Conservation (phyloP, 2,329 filamentous ascomycete genomes). For the Penicillium sp. region DNA sequence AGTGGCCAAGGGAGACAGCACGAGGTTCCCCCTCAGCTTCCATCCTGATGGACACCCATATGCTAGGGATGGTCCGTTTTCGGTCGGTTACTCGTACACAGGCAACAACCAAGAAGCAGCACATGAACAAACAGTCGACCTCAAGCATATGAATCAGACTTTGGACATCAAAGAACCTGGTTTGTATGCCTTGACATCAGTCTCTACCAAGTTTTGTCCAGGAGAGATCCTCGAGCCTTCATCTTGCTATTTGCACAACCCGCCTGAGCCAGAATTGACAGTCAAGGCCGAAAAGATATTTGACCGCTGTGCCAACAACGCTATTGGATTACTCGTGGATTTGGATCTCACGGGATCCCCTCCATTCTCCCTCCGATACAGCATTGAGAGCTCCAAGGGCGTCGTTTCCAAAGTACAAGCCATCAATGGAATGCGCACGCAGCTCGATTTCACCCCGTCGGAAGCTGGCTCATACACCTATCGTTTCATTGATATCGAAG, state of each 20-base stretch:
- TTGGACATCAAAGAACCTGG: slow-evolving; percentile 74
- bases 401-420: slow-evolving; percentile 55
- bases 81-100: slow-evolving; percentile 78
- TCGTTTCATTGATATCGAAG: slow-evolving; percentile 75
- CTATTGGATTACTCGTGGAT: slow-evolving; percentile 84
- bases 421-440: slow-evolving; percentile 72
- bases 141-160: slow-evolving; percentile 59
- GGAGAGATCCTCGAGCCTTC: slow-evolving; percentile 92
- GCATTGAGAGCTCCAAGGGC: slow-evolving; percentile 62
- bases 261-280: slow-evolving; percentile 76
- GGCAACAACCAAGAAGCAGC: slow-evolving; percentile 67
- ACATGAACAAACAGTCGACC: slow-evolving; percentile 55
- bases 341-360: slow-evolving; percentile 89
- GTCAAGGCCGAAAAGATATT: slow-evolving; percentile 78
- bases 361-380: slow-evolving; percentile 81
- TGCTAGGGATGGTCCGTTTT: slow-evolving; percentile 65
- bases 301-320: slow-evolving; percentile 92
- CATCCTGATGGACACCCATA: slow-evolving; percentile 60
- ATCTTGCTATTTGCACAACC: slow-evolving; percentile 89
- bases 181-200: slow-evolving; percentile 78
- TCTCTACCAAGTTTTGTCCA: slow-evolving; percentile 76
- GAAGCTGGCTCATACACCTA: slow-evolving; percentile 86
- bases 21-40: slow-evolving; percentile 70
- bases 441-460: slow-evolving; percentile 78
- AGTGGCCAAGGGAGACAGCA: slow-evolving; percentile 71